phyloP scores from a whole-genome alignment of 371 early-diverging fungal species.

The Smittium mucronatum region DNA sequence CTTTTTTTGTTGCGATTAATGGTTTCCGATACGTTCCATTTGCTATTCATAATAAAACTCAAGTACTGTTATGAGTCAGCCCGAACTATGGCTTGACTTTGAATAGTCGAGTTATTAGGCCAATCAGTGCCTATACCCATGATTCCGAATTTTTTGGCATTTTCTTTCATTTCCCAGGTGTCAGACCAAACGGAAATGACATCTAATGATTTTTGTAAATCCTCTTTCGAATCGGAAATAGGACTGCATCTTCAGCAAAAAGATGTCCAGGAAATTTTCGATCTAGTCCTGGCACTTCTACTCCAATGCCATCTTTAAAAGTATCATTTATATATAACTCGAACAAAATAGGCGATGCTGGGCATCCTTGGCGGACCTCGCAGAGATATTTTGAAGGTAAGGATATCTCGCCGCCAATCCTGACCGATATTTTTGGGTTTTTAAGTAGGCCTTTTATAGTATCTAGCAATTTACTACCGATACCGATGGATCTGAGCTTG shows the following conservation, averaged over 20 bases:
- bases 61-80: too few species aligned
- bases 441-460: not conserved
- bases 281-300: slow-evolving; percentile 1
- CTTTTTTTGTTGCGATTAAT: too few species aligned
- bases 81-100: too few species aligned
- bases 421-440: not conserved
- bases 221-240: too few species aligned
- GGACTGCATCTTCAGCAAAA: slow-evolving; percentile 1
- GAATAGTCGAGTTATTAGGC: too few species aligned
- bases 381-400: not conserved
- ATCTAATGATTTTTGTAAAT: too few species aligned
- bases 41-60: too few species aligned
- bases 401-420: not conserved
- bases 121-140: too few species aligned
- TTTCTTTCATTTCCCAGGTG: too few species aligned
- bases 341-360: not conserved
- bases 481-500: not conserved
- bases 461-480: not conserved
- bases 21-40: too few species aligned
- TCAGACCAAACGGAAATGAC: too few species aligned
- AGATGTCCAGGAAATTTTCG: not conserved
- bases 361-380: slow-evolving; percentile 4
- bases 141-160: too few species aligned
- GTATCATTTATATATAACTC: slow-evolving; percentile 1
- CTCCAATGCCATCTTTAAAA: not conserved